A percentile compares a stretch with the other conserved stretches of the same genome.
phyloP scores from a whole-genome alignment of 2,329 filamentous ascomycete genomes.

The Trichoderma simmonsii region DNA sequence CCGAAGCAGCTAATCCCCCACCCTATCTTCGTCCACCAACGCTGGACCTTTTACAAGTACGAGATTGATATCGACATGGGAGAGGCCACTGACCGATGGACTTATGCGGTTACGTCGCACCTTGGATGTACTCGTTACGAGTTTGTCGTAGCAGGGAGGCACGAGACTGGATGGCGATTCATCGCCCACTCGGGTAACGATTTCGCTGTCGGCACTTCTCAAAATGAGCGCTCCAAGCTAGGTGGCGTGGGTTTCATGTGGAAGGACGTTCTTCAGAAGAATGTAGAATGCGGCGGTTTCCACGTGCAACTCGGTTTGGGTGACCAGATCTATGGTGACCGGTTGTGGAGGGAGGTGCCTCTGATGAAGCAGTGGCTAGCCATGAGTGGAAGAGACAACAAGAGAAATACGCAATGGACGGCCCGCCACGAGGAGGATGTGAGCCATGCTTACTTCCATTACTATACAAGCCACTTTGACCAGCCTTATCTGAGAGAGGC shows the following conservation, averaged over 20 bases:
- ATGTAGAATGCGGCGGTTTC: slow-evolving; percentile 92
- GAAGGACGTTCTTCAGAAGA: slow-evolving; percentile 98
- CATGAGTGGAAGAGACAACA: slow-evolving; percentile 87
- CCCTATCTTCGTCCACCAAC: slow-evolving; percentile 82
- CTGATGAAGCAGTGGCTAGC: slow-evolving; percentile 92
- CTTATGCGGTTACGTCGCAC: slow-evolving; percentile 95
- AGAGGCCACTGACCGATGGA: slow-evolving; percentile 84
- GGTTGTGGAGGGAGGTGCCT: slow-evolving; percentile 94
- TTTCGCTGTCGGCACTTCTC: slow-evolving; percentile 82
- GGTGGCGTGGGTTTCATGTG: slow-evolving; percentile 95
- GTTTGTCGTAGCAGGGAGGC: slow-evolving; percentile 85
- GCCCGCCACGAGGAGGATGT: slow-evolving; percentile 94
- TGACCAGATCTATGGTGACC: slow-evolving; percentile 92
- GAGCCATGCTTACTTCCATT: slow-evolving; percentile 95
- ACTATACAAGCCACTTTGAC: slow-evolving; percentile 97
- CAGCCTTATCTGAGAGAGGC: slow-evolving; percentile 92
- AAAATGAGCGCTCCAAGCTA: slow-evolving; percentile 78
- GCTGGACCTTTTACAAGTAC: slow-evolving; percentile 96
- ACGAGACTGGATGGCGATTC: slow-evolving; percentile 93
- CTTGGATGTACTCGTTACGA: slow-evolving; percentile 97
- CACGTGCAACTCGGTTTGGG: slow-evolving; percentile 90
- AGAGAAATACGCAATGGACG: slow-evolving; percentile 88
- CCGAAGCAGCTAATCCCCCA: slow-evolving; percentile 80
- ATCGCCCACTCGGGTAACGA: slow-evolving; percentile 96
- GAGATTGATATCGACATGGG: slow-evolving; percentile 88